Evolutionary conservation across 257 asterid species (phyloP), one percentile per base, ranked within the genome.

Genomic region (Nicotiana paniculata): DNA sequence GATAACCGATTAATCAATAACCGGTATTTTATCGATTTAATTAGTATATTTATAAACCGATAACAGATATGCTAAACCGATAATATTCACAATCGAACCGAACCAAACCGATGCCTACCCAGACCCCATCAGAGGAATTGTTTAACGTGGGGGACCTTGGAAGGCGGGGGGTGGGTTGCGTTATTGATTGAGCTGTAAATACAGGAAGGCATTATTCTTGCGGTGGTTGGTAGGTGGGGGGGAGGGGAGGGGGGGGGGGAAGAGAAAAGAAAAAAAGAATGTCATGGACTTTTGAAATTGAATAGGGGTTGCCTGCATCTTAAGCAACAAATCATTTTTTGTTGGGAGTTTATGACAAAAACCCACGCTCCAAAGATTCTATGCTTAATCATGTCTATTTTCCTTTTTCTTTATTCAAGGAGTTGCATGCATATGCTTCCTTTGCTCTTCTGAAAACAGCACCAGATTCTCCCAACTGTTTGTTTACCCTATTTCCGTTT

Each of bases 251-350:
- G 51, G 51, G 51, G 10, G 51, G 6, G 48, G 39, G 6, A 0
- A 5, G 43, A 48, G 54, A 10, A 48, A 48, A 58, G 17, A 12
- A 9, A 16, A n/a, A 79, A 30, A 59, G 9, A 59, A 61, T 39
- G 9, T 8, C 11, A 43, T 8, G 51, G 8, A 37, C 43, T 37
- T 37, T 37, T 37, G 5, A 1, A 43, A 43, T 13, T 48, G 17
- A 33, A 54, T 35, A 35, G 46, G 79, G 81, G 16, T 85, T 85
- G 88, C 86, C 80, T 88, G 81, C 16, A 77, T 80, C 81, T 79
- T 59, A 82, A 85, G 91, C 87, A 86, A 85, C 57, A 84, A 85
- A 89, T 86, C 81, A 82, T 72, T 77, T 43, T 55, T 69, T 17
- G 64, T 58, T 58, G 64, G 28, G 64, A 58, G 64, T 58, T 2